Evolutionary conservation across 1,139 yeast genomes (phyloP).

Genomic region (Scheffersomyces segobiensis): DNA sequence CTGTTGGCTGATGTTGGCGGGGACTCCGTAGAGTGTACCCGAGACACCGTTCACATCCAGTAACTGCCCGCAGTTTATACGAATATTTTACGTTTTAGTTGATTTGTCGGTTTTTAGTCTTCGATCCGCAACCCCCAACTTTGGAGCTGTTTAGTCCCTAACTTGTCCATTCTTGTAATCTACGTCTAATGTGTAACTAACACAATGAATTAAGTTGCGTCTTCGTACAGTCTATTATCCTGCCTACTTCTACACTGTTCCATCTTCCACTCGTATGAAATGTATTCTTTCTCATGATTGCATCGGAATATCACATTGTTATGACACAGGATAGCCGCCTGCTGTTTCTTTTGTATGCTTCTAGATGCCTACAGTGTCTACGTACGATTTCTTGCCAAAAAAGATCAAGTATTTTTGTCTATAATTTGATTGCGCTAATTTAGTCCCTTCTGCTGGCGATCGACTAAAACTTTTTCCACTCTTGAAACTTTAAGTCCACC

Average conservation of each 20-base stretch:
- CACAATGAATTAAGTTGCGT: neutral
- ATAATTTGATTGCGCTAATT: neutral
- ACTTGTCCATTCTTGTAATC: neutral
- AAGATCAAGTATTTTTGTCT: neutral
- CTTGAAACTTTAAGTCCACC: neutral
- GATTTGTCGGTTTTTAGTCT: neutral
- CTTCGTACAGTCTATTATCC: neutral
- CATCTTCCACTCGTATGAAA: neutral
- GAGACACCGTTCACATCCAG: neutral
- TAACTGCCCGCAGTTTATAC: neutral
- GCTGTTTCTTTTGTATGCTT: neutral
- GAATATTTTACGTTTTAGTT: neutral
- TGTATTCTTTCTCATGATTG: neutral
- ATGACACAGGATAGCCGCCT: neutral
- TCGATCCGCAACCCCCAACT: neutral
- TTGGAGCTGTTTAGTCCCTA: neutral
- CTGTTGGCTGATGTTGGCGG: neutral
- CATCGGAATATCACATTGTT: neutral
- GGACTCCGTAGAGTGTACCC: neutral
- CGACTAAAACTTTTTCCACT: neutral
- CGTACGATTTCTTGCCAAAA: neutral
- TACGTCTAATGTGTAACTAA: neutral
- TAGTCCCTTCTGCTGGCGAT: neutral
- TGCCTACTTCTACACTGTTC: neutral
- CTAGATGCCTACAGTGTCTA: neutral